Percentiles rank a stretch among this genome's conserved stretches.
Conservation (phyloP, 1,284 basidiomycete genomes). For the Malassezia furfur region DNA sequence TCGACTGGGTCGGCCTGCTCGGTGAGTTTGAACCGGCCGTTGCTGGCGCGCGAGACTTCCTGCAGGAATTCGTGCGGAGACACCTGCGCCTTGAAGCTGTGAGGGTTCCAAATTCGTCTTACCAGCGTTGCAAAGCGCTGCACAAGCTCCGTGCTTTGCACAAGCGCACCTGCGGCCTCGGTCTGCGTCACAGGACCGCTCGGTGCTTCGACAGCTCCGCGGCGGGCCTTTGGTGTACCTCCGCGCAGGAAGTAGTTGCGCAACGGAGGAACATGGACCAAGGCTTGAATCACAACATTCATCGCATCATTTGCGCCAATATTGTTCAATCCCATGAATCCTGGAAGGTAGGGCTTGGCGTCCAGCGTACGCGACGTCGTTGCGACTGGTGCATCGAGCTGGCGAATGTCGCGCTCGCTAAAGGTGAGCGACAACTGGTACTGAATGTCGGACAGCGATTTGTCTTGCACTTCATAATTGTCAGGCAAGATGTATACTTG, state of each 20-base stretch:
- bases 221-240: neutral
- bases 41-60: constrained; percentile 78
- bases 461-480: constrained; percentile 87
- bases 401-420: constrained; percentile 51
- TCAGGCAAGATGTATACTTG: constrained; percentile 98
- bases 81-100: constrained; percentile 79
- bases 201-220: neutral
- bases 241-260: constrained; percentile 59
- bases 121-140: constrained; percentile 67
- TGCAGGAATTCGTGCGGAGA: constrained; percentile 96
- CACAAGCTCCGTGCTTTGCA: constrained; percentile 61
- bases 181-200: neutral
- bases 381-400: constrained; percentile 54
- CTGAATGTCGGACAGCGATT: constrained; percentile 85
- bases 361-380: constrained; percentile 56
- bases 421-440: constrained; percentile 81
- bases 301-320: constrained; percentile 94
- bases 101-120: constrained; percentile 80
- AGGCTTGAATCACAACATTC: constrained; percentile 89
- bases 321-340: constrained; percentile 93
- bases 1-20: constrained; percentile 92
- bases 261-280: constrained; percentile 80
- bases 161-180: constrained; percentile 2
- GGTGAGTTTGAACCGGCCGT: constrained; percentile 80
- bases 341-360: constrained; percentile 73